These are phyloP conservation scores for Melanomma pulvis-pyrius DNA, from an alignment of 495 filamentous ascomycete genomes.

Conservation along the genomic window DNA sequence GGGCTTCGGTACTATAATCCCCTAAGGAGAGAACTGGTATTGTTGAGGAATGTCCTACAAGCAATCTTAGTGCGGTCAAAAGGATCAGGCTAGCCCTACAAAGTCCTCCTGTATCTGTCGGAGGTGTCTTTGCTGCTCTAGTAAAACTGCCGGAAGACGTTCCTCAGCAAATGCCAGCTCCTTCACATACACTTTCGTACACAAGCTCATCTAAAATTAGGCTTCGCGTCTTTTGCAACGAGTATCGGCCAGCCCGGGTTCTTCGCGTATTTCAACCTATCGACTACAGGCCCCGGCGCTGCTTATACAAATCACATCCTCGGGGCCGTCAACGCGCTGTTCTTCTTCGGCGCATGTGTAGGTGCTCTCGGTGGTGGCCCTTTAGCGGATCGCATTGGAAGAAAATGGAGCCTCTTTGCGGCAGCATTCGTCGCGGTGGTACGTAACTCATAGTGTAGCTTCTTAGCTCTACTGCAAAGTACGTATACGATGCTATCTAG, in stretches of 20 bases:
- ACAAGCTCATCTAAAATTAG: background rate
- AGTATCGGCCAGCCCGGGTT: conserved; percentile 39
- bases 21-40: too few species aligned
- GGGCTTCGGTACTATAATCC: too few species aligned
- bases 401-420: conserved; percentile 27
- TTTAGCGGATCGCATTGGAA: conserved; percentile 36
- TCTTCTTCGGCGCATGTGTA: conserved; percentile 37
- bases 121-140: too few species aligned
- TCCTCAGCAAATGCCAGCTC: too few species aligned
- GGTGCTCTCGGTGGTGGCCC: conserved; percentile 34
- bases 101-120: too few species aligned
- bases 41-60: too few species aligned
- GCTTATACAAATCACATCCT: conserved; percentile 40
- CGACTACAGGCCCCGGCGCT: conserved; percentile 23
- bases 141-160: too few species aligned
- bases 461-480: too few species aligned
- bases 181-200: background rate
- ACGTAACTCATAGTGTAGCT: too few species aligned
- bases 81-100: too few species aligned
- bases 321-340: conserved; percentile 41
- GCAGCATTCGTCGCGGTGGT: conserved; percentile 26
- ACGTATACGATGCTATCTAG: too few species aligned
- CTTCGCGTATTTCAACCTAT: conserved; percentile 38
- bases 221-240: conserved; percentile 39
- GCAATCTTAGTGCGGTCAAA: too few species aligned